Evolutionary conservation across 805 yeast species (phyloP).

Genomic region (Cephaloascus albidus): DNA sequence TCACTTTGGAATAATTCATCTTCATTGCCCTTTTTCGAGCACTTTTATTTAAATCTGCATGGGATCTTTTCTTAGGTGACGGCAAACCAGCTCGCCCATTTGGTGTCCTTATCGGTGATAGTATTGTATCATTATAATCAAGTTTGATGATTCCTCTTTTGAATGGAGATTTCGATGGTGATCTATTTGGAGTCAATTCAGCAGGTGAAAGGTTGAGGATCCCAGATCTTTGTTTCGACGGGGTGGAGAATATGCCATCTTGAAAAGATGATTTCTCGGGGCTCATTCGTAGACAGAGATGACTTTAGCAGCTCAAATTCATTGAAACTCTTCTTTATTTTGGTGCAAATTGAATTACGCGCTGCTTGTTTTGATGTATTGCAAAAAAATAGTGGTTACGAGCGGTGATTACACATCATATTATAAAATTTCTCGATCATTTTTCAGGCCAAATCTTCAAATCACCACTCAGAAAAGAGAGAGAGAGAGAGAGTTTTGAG

Average conservation of each 20-base stretch:
- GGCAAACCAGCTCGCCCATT: slow-evolving; percentile 36
- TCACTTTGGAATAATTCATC: slow-evolving; percentile 18
- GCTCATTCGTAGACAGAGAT: too few species aligned
- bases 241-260: slow-evolving; percentile 15
- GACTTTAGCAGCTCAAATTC: too few species aligned
- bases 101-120: slow-evolving; percentile 23
- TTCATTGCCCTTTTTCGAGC: slow-evolving; percentile 40
- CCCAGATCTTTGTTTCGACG: slow-evolving; percentile 15
- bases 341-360: too few species aligned
- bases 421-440: too few species aligned
- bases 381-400: not conserved
- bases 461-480: not conserved
- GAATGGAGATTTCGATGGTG: slow-evolving; percentile 19
- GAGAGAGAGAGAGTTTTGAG: not conserved
- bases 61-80: slow-evolving; percentile 30
- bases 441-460: not conserved
- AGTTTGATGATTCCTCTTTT: slow-evolving; percentile 19
- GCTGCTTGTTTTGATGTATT: too few species aligned
- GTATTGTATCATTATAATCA: slow-evolving; percentile 4
- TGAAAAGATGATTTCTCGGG: too few species aligned
- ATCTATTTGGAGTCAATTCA: slow-evolving; percentile 1
- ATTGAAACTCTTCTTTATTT: too few species aligned
- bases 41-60: slow-evolving; percentile 28
- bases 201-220: slow-evolving; percentile 6
- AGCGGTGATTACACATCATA: not conserved